Percentiles rank a stretch among this genome's conserved stretches.
phyloP scores from a whole-genome alignment of 78 protist species.

The Dictyostelium purpureum region DNA sequence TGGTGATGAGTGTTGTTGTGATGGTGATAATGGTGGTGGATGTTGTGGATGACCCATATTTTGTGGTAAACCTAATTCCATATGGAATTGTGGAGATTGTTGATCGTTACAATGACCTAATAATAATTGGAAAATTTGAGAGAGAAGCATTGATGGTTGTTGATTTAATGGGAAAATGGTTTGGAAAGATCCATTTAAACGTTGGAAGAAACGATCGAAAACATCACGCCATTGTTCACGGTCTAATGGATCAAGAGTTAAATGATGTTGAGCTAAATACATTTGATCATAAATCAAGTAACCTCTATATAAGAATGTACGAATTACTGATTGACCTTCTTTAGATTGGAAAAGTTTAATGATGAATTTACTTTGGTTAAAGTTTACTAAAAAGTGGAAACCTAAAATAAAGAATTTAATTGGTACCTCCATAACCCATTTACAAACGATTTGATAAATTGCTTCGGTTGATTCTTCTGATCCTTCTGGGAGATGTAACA shows the following conservation, averaged over 20 bases:
- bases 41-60: neutral
- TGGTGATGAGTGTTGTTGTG: neutral
- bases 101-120: slow-evolving; percentile 33
- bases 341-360: slow-evolving; percentile 33
- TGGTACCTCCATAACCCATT: slow-evolving; percentile 68
- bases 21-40: neutral
- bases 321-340: slow-evolving; percentile 16
- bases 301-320: slow-evolving; percentile 28
- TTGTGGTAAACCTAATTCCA: slow-evolving; percentile 15
- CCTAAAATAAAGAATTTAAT: slow-evolving; percentile 62
- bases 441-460: slow-evolving; percentile 16
- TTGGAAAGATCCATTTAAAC: slow-evolving; percentile 26
- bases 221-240: slow-evolving; percentile 55
- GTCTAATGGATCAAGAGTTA: slow-evolving; percentile 10
- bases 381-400: slow-evolving; percentile 66
- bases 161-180: slow-evolving; percentile 45
- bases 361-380: slow-evolving; percentile 54
- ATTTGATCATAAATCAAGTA: slow-evolving; percentile 15
- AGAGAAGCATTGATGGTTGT: slow-evolving; percentile 3
- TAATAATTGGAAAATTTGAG: slow-evolving; percentile 3
- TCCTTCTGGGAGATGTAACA: slow-evolving; percentile 69
- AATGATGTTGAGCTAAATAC: slow-evolving; percentile 3
- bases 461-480: slow-evolving; percentile 41
- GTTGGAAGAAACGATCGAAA: slow-evolving; percentile 53
- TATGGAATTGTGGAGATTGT: slow-evolving; percentile 21